phyloP scores from a whole-genome alignment of 345 rosid genomes.

The Euclidium syriacum region DNA sequence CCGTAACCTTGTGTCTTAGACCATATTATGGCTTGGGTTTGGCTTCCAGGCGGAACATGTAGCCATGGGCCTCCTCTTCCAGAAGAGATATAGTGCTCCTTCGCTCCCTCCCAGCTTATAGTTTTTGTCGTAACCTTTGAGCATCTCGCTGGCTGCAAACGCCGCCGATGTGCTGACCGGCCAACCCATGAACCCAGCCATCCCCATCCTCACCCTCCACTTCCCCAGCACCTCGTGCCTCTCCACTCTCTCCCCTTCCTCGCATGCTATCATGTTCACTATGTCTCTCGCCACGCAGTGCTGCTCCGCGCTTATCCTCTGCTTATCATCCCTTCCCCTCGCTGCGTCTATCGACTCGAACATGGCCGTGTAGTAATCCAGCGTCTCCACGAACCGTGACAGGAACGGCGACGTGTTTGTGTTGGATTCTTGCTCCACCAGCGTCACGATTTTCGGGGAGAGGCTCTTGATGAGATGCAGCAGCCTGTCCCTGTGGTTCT shows the following conservation, averaged over 20 bases:
- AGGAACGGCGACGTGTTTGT: constrained; percentile 76
- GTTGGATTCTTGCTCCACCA: constrained; percentile 80
- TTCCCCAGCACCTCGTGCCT: constrained; percentile 72
- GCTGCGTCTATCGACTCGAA: constrained; percentile 71
- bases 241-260: constrained; percentile 73
- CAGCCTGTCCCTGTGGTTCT: constrained; percentile 76
- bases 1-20: background rate
- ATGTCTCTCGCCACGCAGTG: constrained; percentile 86
- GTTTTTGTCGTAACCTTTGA: constrained; percentile 44
- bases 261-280: constrained; percentile 85
- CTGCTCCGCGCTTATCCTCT: constrained; percentile 73
- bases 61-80: constrained; percentile 67
- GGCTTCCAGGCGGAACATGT: constrained; percentile 73
- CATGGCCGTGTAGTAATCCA: constrained; percentile 76
- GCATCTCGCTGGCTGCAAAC: constrained; percentile 35
- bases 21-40: constrained; percentile 23
- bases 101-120: constrained; percentile 46
- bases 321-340: constrained; percentile 50
- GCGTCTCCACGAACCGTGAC: constrained; percentile 53
- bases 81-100: constrained; percentile 57
- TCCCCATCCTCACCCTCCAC: constrained; percentile 58
- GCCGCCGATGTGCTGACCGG: constrained; percentile 37
- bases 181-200: constrained; percentile 63
- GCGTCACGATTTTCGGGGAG: constrained; percentile 65
- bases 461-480: constrained; percentile 78